These are phyloP conservation scores for Cnidoscolus chayamansa DNA, from an alignment of 441 rosid species.

Conservation along the genomic window DNA sequence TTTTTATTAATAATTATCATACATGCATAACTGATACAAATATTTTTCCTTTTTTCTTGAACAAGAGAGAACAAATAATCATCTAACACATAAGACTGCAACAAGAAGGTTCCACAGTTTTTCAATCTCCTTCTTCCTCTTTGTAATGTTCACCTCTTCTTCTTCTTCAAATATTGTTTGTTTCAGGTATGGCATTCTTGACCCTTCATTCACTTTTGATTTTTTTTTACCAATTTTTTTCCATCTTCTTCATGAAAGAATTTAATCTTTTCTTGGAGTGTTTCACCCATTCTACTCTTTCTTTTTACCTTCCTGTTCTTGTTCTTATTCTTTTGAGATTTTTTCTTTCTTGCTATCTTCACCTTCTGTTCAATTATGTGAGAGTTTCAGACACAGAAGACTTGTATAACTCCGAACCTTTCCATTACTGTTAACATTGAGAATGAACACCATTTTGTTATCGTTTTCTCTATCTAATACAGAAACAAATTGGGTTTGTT, in stretches of 20 bases:
- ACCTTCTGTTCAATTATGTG: background rate
- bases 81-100: background rate
- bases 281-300: background rate
- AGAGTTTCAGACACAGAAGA: background rate
- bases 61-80: background rate
- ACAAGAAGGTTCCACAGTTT: background rate
- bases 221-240: background rate
- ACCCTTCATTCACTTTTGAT: background rate
- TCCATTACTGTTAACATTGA: background rate
- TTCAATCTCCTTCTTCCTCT: background rate
- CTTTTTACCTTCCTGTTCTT: background rate
- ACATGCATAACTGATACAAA: too few species aligned
- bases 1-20: background rate
- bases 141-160: conserved; percentile 21
- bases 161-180: background rate
- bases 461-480: background rate
- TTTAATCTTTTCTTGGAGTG: background rate
- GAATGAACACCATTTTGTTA: background rate
- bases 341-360: conserved; percentile 15
- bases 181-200: conserved; percentile 19
- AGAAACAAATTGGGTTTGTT: background rate
- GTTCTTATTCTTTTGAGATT: background rate
- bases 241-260: background rate
- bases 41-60: background rate
- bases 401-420: background rate